Base-by-base conservation (phyloP, 2,329 filamentous ascomycete species). In the Ophiostoma himal-ulmi region DNA sequence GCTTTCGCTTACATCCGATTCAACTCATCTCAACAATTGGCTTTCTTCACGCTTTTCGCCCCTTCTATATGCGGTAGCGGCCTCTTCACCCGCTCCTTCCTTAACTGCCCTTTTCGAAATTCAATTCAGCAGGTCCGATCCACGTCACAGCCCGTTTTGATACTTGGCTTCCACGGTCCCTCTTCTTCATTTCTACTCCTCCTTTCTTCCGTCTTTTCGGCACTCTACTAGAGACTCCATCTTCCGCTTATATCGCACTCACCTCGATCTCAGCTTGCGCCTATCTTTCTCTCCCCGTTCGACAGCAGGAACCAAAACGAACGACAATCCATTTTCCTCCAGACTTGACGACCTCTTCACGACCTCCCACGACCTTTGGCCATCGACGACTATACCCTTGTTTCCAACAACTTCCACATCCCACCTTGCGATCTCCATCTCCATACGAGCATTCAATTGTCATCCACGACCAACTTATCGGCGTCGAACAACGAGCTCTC, bases 401-500 rank as follows among this genome's bases (percentile, higher is more conserved):
- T 7, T 54, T 62, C 26, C 26, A 36, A 7, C 57, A 26, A 17
- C 57, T 36, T 30, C 30, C 8, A n/a, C 7, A 30, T n/a, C 20
- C 22, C 54, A 30, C 22, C 54, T 60, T 11, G 54, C 54, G 22
- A 60, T 30, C 13, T 30, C 26, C 14, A 30, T 11, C 26, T 57
- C 3, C 30, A 30, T 30, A 30, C 30, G 52, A 11, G 4, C 22
- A 11, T 57, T 11, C 2, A 60, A 36, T 22, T 17, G 14, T 39
- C 20, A 22, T 36, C 62, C 62, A 36, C 36, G 36, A 65, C 36
- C 36, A 65, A 20, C 62, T 39, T 22, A 14, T 65, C 36, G 62
- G 62, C 36, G 62, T 65, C 62, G 62, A 22, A 22, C 34, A 65
- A 34, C 57, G 26, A 62, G 57, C 57, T 62, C 52, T 22, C 26